Evolutionary conservation across 495 filamentous ascomycete genomes (phyloP).

Genomic region (Trichoderma virens): DNA sequence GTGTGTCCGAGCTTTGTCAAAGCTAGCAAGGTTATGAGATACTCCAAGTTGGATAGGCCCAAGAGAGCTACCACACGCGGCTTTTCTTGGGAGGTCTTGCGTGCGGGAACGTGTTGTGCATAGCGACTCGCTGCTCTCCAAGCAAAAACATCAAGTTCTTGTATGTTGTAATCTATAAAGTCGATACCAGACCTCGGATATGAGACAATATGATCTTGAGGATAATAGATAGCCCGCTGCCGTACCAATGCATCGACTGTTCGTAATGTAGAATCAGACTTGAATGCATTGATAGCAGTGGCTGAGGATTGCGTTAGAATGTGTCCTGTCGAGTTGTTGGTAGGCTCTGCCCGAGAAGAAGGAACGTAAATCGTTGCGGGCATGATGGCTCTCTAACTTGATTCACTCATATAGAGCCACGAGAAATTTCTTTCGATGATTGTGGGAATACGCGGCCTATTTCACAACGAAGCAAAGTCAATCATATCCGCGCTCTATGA

Average conservation of each 20-base stretch:
- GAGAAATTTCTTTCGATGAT: not conserved
- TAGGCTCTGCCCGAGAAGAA: not conserved
- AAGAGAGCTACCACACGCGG: constrained; percentile 38
- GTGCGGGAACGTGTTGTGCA: constrained; percentile 17
- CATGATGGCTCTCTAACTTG: not conserved
- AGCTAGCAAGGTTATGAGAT: constrained; percentile 35
- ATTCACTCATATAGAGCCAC: not conserved
- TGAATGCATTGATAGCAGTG: not conserved
- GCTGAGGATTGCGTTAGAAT: not conserved
- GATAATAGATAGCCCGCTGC: constrained; percentile 13
- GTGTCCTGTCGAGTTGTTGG: not conserved
- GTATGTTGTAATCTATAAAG: constrained; percentile 26
- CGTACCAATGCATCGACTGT: constrained; percentile 22
- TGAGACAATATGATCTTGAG: constrained; percentile 21
- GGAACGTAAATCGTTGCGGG: not conserved
- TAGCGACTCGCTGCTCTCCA: constrained; percentile 18
- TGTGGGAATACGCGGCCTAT: not conserved
- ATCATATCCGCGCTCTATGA: constrained; percentile 12
- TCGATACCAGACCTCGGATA: constrained; percentile 23
- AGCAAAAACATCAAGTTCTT: constrained; percentile 23
- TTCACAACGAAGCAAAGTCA: not conserved
- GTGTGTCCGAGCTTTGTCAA: constrained; percentile 39
- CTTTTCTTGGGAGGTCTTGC: constrained; percentile 22
- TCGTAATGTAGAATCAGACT: not conserved
- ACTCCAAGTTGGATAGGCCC: constrained; percentile 35